Percentiles rank a stretch among this genome's conserved stretches.
phyloP scores from a whole-genome alignment of 2,329 filamentous ascomycete genomes.

The Fusarium nematophilum region DNA sequence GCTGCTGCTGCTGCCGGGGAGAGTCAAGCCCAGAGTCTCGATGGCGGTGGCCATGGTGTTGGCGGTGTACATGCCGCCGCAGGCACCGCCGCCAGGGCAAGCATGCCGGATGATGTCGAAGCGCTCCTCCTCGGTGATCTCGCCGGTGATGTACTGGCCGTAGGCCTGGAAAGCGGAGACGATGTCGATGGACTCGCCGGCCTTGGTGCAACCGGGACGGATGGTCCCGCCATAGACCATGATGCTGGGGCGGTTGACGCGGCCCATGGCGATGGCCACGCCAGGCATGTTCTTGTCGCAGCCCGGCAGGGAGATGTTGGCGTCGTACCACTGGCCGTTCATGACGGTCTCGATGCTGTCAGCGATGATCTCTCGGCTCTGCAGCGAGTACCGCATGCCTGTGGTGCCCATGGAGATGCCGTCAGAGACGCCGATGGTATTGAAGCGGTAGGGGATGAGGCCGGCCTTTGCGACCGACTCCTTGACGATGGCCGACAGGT shows the following conservation, averaged over 20 bases:
- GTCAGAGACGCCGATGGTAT: conserved; percentile 97
- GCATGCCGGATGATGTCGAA: conserved; percentile 96
- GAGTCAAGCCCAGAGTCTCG: conserved; percentile 88
- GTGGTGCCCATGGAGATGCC: conserved; percentile 98
- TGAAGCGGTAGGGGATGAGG: conserved; percentile 95
- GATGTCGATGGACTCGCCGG: conserved; percentile 86
- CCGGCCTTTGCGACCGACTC: conserved; percentile 74
- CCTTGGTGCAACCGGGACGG: conserved; percentile 84
- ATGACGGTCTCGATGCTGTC: conserved; percentile 99
- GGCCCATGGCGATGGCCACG: conserved; percentile 91
- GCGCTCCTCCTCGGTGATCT: conserved; percentile 90
- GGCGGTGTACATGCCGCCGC: conserved; percentile 91
- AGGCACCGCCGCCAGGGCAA: conserved; percentile 75
- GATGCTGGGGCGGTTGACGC: conserved; percentile 91
- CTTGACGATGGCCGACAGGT: conserved; percentile 81
- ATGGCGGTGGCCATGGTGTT: conserved; percentile 95
- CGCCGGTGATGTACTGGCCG: conserved; percentile 90
- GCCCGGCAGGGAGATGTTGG: conserved; percentile 94
- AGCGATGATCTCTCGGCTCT: conserved; percentile 95
- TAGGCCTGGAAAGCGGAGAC: conserved; percentile 98
- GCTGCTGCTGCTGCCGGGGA: conserved; percentile 85
- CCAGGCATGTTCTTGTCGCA: conserved; percentile 99
- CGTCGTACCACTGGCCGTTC: conserved; percentile 99
- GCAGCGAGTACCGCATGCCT: conserved; percentile 95
- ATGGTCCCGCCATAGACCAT: conserved; percentile 99